A percentile compares a stretch with the other conserved stretches of the same genome.
These are phyloP conservation scores for Monilinia fructigena DNA, from an alignment of 2,329 filamentous ascomycete genomes.

Conservation along the genomic window DNA sequence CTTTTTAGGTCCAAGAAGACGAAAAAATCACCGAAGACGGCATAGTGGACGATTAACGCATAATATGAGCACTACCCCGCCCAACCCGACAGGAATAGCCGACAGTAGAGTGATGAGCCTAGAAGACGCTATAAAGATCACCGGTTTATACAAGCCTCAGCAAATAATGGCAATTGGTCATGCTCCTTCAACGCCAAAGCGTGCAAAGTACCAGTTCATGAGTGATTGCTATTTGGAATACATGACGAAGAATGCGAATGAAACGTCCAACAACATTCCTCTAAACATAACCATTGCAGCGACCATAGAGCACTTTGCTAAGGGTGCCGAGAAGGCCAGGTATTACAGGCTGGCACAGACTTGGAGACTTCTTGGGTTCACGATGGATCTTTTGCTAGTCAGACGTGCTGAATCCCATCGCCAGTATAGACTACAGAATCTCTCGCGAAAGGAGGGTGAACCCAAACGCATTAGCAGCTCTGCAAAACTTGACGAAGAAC, in stretches of 20 bases:
- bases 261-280: constrained; percentile 14
- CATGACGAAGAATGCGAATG: constrained; percentile 38
- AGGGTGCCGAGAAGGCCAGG: constrained; percentile 55
- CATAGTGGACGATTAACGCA: constrained; percentile 47
- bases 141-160: constrained; percentile 57
- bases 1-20: constrained; percentile 53
- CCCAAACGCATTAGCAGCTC: constrained; percentile 28
- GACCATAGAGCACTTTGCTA: constrained; percentile 58
- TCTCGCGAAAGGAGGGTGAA: constrained; percentile 33
- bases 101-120: constrained; percentile 50
- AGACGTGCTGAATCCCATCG: constrained; percentile 58
- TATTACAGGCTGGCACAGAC: constrained; percentile 62
- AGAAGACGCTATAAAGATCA: constrained; percentile 58
- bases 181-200: constrained; percentile 52
- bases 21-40: constrained; percentile 45
- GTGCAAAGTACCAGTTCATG: constrained; percentile 55
- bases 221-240: constrained; percentile 56
- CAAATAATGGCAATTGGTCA: constrained; percentile 63
- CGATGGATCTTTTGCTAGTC: constrained; percentile 53
- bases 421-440: constrained; percentile 45
- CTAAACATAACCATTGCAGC: constrained; percentile 44
- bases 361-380: constrained; percentile 60
- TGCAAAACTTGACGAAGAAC: constrained; percentile 12
- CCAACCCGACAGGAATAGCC: constrained; percentile 40
- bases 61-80: constrained; percentile 55